These are phyloP conservation scores for Taxillus chinensis DNA, from an alignment of 164 flowering plant genomes.

Conservation along the genomic window DNA sequence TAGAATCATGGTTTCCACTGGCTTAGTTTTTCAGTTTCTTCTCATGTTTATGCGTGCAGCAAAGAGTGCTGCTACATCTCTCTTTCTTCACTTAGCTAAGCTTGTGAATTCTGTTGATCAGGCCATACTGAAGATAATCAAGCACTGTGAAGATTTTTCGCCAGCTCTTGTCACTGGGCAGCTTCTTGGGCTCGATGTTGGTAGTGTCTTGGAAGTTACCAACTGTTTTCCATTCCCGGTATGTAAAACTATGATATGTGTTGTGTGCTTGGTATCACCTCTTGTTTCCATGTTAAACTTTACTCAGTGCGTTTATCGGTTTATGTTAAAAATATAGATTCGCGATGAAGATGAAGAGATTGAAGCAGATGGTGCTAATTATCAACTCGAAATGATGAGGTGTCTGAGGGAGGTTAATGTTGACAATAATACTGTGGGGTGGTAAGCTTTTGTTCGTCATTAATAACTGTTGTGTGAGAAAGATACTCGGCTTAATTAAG, in stretches of 20 bases:
- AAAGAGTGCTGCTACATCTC: too few species aligned
- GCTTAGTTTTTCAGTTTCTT: too few species aligned
- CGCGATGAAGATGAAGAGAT: slow-evolving; percentile 94
- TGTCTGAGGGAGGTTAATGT: slow-evolving; percentile 98
- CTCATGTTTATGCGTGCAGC: too few species aligned
- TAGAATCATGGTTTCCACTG: too few species aligned
- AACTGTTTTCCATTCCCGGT: slow-evolving; percentile 98
- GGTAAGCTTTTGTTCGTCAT: slow-evolving; percentile 22
- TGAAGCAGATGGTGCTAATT: slow-evolving; percentile 99
- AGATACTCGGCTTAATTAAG: too few species aligned
- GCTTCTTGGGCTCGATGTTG: slow-evolving; percentile 94
- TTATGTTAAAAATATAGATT: slow-evolving; percentile 22
- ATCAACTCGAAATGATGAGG: slow-evolving; percentile 99
- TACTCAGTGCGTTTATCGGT: not conserved
- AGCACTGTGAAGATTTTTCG: slow-evolving; percentile 91
- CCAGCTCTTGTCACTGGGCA: slow-evolving; percentile 91
- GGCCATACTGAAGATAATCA: slow-evolving; percentile 86
- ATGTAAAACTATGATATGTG: slow-evolving; percentile 8
- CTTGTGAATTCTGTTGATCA: slow-evolving; percentile 11
- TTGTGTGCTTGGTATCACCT: not conserved
- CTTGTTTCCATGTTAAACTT: not conserved
- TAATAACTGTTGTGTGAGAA: not conserved
- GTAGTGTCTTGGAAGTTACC: slow-evolving; percentile 96
- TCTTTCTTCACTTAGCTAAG: too few species aligned
- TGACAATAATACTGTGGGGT: slow-evolving; percentile 95